A percentile compares a stretch with the other conserved stretches of the same genome.
These are phyloP conservation scores for Ormosia emarginata DNA, from an alignment of 306 rosid species.

Conservation along the genomic window DNA sequence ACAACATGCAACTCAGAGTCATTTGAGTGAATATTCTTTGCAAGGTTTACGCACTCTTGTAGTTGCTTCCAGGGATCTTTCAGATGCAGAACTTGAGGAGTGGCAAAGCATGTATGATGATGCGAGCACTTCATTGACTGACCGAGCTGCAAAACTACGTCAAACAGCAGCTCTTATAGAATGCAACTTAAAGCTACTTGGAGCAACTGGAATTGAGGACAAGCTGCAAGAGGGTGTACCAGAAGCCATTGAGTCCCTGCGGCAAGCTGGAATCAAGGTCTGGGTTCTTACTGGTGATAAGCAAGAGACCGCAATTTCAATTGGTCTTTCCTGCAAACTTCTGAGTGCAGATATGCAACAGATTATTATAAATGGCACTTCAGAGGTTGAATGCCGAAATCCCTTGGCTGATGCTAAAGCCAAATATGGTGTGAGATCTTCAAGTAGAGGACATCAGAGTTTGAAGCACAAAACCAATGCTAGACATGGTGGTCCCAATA, in stretches of 20 bases:
- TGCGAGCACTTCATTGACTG: slow-evolving; percentile 81
- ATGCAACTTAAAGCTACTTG: slow-evolving; percentile 60
- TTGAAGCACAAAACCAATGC: slow-evolving; percentile 21
- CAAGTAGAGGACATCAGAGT: slow-evolving; percentile 5
- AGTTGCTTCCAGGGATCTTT: slow-evolving; percentile 67
- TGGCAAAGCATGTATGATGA: slow-evolving; percentile 73
- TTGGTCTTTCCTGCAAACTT: slow-evolving; percentile 80
- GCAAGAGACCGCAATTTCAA: slow-evolving; percentile 92
- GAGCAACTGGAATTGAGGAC: slow-evolving; percentile 84
- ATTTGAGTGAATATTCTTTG: slow-evolving; percentile 64
- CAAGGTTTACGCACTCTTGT: slow-evolving; percentile 83
- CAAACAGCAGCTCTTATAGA: slow-evolving; percentile 68
- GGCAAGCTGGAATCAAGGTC: slow-evolving; percentile 89
- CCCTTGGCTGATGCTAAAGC: slow-evolving; percentile 55
- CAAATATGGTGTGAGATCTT: slow-evolving; percentile 49
- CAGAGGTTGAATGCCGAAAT: slow-evolving; percentile 59
- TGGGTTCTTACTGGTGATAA: slow-evolving; percentile 96
- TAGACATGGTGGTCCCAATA: slow-evolving; percentile 32
- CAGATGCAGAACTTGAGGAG: slow-evolving; percentile 52
- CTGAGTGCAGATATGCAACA: slow-evolving; percentile 61
- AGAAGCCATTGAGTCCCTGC: slow-evolving; percentile 67
- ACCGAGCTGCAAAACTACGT: slow-evolving; percentile 59
- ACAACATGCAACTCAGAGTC: slow-evolving; percentile 43
- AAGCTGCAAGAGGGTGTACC: slow-evolving; percentile 90
- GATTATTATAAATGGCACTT: slow-evolving; percentile 64